phyloP scores from a whole-genome alignment of 495 filamentous ascomycete species.

The Tuber microsphaerosporum region DNA sequence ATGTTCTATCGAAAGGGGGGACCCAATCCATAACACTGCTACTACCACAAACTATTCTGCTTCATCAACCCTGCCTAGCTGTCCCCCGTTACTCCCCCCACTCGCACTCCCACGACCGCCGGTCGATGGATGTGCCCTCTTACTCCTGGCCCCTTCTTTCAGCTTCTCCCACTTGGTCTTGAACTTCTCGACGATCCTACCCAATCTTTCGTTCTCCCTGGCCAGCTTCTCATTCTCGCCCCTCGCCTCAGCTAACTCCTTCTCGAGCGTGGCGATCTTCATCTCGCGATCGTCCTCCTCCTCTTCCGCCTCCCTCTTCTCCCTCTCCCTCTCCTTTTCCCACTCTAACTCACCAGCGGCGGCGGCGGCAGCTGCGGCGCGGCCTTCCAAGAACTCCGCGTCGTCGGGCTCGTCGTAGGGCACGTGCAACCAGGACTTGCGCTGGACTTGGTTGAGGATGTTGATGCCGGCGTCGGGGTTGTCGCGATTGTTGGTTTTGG shows the following conservation, averaged over 20 bases:
- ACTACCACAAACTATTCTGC: slow-evolving; percentile 45
- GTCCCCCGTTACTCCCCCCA: slow-evolving; percentile 15
- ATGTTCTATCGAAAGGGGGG: neutral
- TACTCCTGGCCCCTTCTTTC: slow-evolving; percentile 29
- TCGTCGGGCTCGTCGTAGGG: slow-evolving; percentile 38
- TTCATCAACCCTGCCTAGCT: slow-evolving; percentile 71
- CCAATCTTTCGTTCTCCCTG: slow-evolving; percentile 33
- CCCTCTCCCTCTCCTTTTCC: slow-evolving; percentile 15
- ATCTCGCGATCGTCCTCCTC: slow-evolving; percentile 3
- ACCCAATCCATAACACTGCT: neutral
- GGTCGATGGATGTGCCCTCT: slow-evolving; percentile 16
- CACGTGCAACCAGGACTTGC: slow-evolving; percentile 33
- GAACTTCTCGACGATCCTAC: slow-evolving; percentile 52
- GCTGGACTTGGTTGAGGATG: slow-evolving; percentile 31
- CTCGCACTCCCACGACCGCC: neutral
- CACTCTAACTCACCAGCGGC: slow-evolving; percentile 15
- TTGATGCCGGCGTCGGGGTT: slow-evolving; percentile 24
- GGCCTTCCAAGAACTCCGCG: slow-evolving; percentile 19
- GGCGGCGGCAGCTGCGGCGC: neutral
- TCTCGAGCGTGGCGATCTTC: slow-evolving; percentile 14
- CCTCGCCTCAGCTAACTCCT: slow-evolving; percentile 10
- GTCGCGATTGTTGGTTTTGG: slow-evolving; percentile 6
- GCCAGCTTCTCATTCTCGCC: slow-evolving; percentile 21
- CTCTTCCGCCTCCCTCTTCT: slow-evolving; percentile 14
- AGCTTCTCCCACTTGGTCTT: slow-evolving; percentile 26